These are phyloP conservation scores for Talaromyces sp. DNA, from an alignment of 2,329 filamentous ascomycete species.

Conservation along the genomic window DNA sequence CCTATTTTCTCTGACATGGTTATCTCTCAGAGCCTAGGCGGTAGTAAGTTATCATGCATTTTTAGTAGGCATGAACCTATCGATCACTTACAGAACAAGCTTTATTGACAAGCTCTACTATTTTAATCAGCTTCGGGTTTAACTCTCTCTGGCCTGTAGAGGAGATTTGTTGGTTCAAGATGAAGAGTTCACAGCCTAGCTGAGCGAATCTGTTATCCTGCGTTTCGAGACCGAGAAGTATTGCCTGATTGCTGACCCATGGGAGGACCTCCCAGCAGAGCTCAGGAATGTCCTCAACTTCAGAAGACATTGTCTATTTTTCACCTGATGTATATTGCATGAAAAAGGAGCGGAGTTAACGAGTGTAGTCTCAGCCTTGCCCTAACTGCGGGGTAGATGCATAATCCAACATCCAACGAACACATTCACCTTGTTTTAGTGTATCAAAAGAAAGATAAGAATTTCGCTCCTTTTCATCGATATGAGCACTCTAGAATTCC, in stretches of 20 bases:
- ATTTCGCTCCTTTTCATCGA: neutral
- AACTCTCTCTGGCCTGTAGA: neutral
- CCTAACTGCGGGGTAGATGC: neutral
- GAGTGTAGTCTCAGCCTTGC: neutral
- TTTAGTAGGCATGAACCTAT: neutral
- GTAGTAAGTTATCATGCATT: neutral
- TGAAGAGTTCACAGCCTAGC: constrained; percentile 1
- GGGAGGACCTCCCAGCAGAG: neutral
- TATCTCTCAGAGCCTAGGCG: neutral
- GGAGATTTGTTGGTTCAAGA: neutral
- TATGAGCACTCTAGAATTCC: neutral
- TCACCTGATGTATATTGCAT: neutral
- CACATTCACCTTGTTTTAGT: neutral
- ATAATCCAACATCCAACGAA: neutral
- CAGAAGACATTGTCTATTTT: neutral
- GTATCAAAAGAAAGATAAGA: neutral
- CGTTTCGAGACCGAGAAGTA: neutral
- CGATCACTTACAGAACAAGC: constrained; percentile 2
- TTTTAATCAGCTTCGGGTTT: neutral
- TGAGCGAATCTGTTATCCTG: neutral
- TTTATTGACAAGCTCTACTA: neutral
- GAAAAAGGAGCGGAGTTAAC: no score
- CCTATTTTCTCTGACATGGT: neutral
- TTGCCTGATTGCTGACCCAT: constrained; percentile 2
- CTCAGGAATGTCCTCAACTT: neutral